Evolutionary conservation across 1,139 yeast genomes (phyloP), one percentile per base, ranked within the genome.

Genomic region (Arxiozyma telluris): DNA sequence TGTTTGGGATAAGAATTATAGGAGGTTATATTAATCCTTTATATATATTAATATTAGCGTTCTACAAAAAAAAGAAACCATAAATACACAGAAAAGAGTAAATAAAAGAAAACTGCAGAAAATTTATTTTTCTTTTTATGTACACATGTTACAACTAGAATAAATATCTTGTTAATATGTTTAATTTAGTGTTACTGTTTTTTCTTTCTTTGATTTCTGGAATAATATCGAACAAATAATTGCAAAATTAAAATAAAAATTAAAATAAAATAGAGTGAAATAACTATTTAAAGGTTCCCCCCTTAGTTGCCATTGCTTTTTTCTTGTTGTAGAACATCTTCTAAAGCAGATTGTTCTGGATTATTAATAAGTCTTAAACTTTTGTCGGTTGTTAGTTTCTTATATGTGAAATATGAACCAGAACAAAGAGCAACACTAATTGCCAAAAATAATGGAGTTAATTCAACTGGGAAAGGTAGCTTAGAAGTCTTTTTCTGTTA

Each of bases 351-450:
- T 59, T 69, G 71, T 54, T 64, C 83, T 61, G 94, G 83, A 73
- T 81, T 81, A 49, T 64, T 63, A 73, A 82, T 81, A 63, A 86
- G 76, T 76, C 89, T 83, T 71, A 86, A 78, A 62, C 84, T 77
- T 58, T 71, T 73, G 71, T 85, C 93, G 66, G 80, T 75, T 55
- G 82, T 77, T 62, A 86, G 74, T 71, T 86, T 88, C 77, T 84
- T 85, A 75, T 81, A 81, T 53, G 88, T 76, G 79, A 86, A 86
- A 75, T 72, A 85, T 60, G 73, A 62, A 58, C 84, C 90, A 39
- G 93, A 85, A 57, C 71, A 69, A 64, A 81, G 66, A 50, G 93
- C 93, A 56, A 83, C 83, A 64, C 83, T 87, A 72, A 78, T 74
- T 45, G 81, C 82, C 46, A 76, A 70, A 61, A 78, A 75, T 70